Base-by-base conservation (phyloP, 176 grass and related monocot species). In the Triticum urartu region DNA sequence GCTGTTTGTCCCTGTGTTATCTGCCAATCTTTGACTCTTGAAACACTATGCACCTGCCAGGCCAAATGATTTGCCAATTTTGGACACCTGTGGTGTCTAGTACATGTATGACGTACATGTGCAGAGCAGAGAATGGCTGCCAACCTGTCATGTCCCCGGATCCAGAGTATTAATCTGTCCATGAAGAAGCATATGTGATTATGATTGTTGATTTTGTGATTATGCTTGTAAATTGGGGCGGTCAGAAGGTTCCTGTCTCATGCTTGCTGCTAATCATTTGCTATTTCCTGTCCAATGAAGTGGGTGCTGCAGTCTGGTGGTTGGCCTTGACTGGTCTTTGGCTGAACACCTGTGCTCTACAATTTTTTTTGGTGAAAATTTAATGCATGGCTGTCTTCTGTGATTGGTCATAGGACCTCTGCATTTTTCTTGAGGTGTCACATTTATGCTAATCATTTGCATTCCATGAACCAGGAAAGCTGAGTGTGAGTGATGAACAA, bases 1-100 rank as follows among this genome's bases (percentile, higher is more conserved):
- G 42, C 12, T 87, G 85, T 90, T 87, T 84, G 75, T 90, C 80
- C 64, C 9, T 54, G 68, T 48, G 59, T 73, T 61, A 58, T 84
- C 45, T 84, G 80, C 80, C 84, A 79, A 87, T 87, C 74, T 75
- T 87, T 91, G 75, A 91, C 80, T 74, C 12, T 58, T 26, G 66
- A 15, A 64, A 36, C 35, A 0, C 35, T 47, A 66, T 72, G 74
- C 42, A 42, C 78, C 66, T 34, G 68, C 0, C 59, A 63, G 58
- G 40, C 4, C 54, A 84, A 60, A 84, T 79, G 76, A 66, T 48
- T 43, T 47, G 66, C 48, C 63, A 58, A 82, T 21, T 28, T 78
- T 52, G 61, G 82, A 30, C 64, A 83, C 52, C 30, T 82, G 72
- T 78, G 84, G 26, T 86, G 78, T 64, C 83, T 76, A 42, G 11